A percentile compares a stretch with the other conserved stretches of the same genome.
Evolutionary conservation across 371 early-diverging fungal species (phyloP).

Genomic region (Apophysomyces trapeziformis): DNA sequence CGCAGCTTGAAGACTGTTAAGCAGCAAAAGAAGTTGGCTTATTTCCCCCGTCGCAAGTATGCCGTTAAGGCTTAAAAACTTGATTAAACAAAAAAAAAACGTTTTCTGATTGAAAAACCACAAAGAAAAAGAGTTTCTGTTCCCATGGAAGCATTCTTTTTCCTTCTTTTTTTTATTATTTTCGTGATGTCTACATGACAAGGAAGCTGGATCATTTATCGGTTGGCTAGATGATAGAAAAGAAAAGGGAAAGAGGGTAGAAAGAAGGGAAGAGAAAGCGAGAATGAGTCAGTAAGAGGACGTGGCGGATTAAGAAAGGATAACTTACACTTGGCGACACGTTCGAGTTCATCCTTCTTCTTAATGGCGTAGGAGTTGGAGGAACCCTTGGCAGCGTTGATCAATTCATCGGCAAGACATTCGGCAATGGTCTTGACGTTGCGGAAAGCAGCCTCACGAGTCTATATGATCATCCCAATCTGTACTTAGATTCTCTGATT

Average conservation of each 20-base stretch:
- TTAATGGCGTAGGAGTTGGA: conserved; percentile 98
- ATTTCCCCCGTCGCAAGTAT: conserved; percentile 88
- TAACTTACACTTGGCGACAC: conserved; percentile 40
- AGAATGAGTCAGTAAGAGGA: background rate
- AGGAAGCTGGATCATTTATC: conserved; percentile 16
- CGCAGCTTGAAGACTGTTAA: conserved; percentile 69
- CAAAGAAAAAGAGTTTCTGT: background rate
- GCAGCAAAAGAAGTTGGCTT: conserved; percentile 79
- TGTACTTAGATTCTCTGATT: background rate
- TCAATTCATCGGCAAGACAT: conserved; percentile 98
- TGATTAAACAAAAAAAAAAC: background rate
- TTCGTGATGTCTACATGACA: background rate
- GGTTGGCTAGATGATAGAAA: conserved; percentile 17
- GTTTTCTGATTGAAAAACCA: background rate
- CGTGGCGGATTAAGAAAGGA: background rate
- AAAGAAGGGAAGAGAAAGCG: conserved; percentile 2
- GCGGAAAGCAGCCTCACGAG: conserved; percentile 36
- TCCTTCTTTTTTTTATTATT: conserved; percentile 6
- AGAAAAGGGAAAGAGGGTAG: background rate
- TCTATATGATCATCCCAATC: background rate
- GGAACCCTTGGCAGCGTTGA: conserved; percentile 95
- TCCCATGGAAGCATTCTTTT: background rate
- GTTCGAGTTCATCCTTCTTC: conserved; percentile 99
- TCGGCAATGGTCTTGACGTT: conserved; percentile 96
- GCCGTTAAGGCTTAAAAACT: conserved; percentile 80